Base-by-base conservation (phyloP, 2,329 filamentous ascomycete genomes). In the Epichloe sylvatica region DNA sequence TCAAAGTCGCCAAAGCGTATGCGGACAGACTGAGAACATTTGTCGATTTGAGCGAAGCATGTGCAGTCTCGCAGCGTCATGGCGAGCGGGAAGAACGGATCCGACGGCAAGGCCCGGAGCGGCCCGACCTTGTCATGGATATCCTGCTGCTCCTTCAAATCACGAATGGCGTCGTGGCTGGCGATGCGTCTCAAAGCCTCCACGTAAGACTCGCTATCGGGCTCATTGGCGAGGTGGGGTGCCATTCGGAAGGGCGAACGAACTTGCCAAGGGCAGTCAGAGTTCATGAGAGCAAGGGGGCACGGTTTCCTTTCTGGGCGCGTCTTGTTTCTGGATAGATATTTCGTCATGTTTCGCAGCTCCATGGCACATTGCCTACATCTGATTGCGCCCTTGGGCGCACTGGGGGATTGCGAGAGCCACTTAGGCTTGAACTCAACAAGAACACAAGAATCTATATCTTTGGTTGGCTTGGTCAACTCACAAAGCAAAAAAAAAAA, bases 361-460 rank as follows among this genome's bases (percentile, higher is more conserved):
- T 70, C 65, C 43, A 68, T 69, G 37, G 86, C 86, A 62, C 86
- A 92, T 38, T 83, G 88, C 34, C 86, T 79, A 66, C 86, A 92
- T 46, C 84, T 73, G 46, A 70, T 75, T 39, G 84, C 77, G 30
- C 68, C 65, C 0, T 61, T 25, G 1, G 86, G 86, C 0, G 86
- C 85, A 37, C 78, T 80, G 4, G 82, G 2, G 2, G 85, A 90
- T 62, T 89, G 85, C 8, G 74, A 68, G 25, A 92, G 75, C 86
- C 86, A 92, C 66, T 92, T 92, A 13, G 86, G 86, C 62, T 92
- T 92, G 67, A 91, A 84, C 62, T 91, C 84, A 50, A 86, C 68
- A 34, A 84, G 62, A 30, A 63, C 50, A 50, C 56, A 60, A n/a
- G 59, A 57, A 21, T 61, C 56, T 13, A 58, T 51, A 51, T 64